Evolutionary conservation across 345 rosid species (phyloP).

Genomic region (Psidium guajava): DNA sequence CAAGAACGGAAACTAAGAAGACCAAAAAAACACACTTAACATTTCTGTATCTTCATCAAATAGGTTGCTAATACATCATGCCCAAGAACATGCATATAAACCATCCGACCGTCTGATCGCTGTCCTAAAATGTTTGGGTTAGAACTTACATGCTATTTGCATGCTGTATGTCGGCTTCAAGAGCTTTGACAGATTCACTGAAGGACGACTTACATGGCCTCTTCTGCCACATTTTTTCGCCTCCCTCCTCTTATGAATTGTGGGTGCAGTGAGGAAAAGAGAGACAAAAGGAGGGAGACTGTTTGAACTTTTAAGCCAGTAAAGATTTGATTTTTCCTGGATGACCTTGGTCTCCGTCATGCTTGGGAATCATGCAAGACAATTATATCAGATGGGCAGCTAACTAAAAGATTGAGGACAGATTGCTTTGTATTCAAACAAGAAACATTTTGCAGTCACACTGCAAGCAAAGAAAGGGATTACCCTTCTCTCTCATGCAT

Average conservation of each 20-base stretch:
- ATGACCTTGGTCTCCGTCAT: not conserved
- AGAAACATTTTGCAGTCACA: slow-evolving; percentile 4
- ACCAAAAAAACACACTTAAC: not conserved
- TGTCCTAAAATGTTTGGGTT: not conserved
- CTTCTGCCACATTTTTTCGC: slow-evolving; percentile 39
- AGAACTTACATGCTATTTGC: slow-evolving; percentile 49
- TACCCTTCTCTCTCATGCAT: slow-evolving; percentile 11
- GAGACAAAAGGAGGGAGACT: not conserved
- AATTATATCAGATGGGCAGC: not conserved
- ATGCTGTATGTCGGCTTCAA: slow-evolving; percentile 55
- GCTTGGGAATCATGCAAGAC: not conserved
- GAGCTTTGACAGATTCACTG: slow-evolving; percentile 50
- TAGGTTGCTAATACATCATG: not conserved
- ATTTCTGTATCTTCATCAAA: not conserved
- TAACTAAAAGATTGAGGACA: not conserved
- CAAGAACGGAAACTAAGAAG: not conserved
- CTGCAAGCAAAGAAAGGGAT: slow-evolving; percentile 44
- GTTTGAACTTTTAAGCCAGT: not conserved
- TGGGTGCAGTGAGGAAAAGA: not conserved
- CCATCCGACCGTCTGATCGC: not conserved
- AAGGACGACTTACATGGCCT: slow-evolving; percentile 30
- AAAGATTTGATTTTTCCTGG: not conserved
- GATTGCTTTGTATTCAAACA: slow-evolving; percentile 34
- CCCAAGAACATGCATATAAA: not conserved
- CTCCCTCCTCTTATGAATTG: not conserved